phyloP scores from a whole-genome alignment of 352 stramenopile species.

The Globisporangium splendens region DNA sequence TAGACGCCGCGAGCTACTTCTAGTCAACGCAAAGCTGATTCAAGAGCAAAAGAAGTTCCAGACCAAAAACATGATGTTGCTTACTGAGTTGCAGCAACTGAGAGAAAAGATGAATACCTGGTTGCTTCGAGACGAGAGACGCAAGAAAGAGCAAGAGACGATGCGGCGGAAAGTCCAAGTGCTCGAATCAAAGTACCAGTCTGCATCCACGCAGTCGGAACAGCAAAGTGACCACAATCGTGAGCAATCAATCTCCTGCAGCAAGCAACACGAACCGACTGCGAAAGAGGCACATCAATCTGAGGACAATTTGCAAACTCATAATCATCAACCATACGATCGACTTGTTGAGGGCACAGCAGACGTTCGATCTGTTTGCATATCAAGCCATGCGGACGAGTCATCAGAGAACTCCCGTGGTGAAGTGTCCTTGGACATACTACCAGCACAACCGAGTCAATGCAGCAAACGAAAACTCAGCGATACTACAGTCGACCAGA shows the following conservation, averaged over 20 bases:
- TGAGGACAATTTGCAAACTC: too few relatives aligned
- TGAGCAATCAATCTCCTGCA: too few relatives aligned
- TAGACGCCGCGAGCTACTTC: slow-evolving; percentile 58
- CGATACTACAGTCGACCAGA: neutral
- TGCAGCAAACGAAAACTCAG: neutral
- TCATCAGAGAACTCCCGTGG: neutral
- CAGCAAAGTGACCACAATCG: neutral
- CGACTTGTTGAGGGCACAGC: too few relatives aligned
- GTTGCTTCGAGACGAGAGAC: slow-evolving; percentile 46
- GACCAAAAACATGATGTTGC: slow-evolving; percentile 24
- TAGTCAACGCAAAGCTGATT: slow-evolving; percentile 65
- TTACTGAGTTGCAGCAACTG: slow-evolving; percentile 28
- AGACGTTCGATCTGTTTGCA: too few relatives aligned
- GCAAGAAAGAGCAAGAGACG: slow-evolving; percentile 30
- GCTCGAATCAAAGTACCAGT: slow-evolving; percentile 16
- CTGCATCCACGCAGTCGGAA: neutral
- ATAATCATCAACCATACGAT: too few relatives aligned
- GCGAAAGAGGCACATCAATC: too few relatives aligned
- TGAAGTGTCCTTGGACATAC: neutral
- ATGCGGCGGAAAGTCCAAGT: slow-evolving; percentile 13
- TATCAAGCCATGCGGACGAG: too few relatives aligned
- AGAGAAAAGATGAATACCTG: slow-evolving; percentile 54
- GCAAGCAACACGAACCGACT: neutral
- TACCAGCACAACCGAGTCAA: neutral
- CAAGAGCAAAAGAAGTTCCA: slow-evolving; percentile 62